Base-by-base conservation (phyloP, 495 filamentous ascomycete species). In the Geoglossum glabrum region DNA sequence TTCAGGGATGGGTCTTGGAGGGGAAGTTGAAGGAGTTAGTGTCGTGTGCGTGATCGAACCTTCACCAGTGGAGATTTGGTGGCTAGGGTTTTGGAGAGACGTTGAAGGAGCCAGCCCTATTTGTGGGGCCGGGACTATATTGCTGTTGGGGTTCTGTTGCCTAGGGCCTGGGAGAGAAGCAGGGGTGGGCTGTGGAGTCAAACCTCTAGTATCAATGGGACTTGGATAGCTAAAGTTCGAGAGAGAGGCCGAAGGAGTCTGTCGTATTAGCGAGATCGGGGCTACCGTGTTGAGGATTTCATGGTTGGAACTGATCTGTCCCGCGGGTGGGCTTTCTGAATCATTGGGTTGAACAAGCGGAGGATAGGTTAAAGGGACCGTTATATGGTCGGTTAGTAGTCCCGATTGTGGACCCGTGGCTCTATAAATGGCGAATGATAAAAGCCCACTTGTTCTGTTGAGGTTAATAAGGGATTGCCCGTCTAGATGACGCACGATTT, bases 61-160 rank as follows among this genome's bases (percentile, higher is more conserved):
- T 80, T 83, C 88, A 84, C 11, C 11, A 11, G 4, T 34, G 31
- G 31, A 15, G 17, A 7, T 17, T 40, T 40, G 7, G 5, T 2
- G 36, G 13, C 36, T 17, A 17, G 36, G 13, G 13, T 7, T 40
- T 40, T 7, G 2, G 13, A 40, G 36, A 40, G 36, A 17, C 9
- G 36, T 40, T 15, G 6, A 40, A 7, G 13, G 13, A 56, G 56
- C 30, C 15, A 25, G 9, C 57, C 27, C n/a, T n/a, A n/a, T n/a
- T n/a, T n/a, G 25, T 28, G 65, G 71, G 74, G 76, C 79, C 84
- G 78, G 84, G 80, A 73, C 75, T 80, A 83, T 88, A 84, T 79
- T 88, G 36, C 84, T 88, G 82, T 84, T 85, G 15, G 34, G 78
- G 83, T 81, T 79, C 17, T 40, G 5, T 7, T 17, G 13, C 9